These are phyloP conservation scores for Trametes cinnabarina DNA, from an alignment of 768 basidiomycete species.

Conservation along the genomic window DNA sequence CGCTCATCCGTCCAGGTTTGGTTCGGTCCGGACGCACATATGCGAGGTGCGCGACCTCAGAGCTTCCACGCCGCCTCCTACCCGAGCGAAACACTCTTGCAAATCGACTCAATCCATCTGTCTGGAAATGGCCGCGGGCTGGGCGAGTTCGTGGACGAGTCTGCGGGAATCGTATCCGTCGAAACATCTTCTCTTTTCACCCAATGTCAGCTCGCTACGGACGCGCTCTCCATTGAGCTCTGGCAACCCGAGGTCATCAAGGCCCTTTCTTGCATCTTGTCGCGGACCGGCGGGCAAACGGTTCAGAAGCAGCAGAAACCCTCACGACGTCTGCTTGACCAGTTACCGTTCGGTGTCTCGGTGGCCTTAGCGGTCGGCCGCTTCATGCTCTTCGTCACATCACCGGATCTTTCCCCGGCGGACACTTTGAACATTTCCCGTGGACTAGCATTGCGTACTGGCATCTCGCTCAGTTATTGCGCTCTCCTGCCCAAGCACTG, in stretches of 20 bases:
- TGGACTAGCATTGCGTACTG: constrained; percentile 59
- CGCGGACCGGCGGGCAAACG: not conserved
- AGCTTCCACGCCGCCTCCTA: constrained; percentile 25
- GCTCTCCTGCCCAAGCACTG: constrained; percentile 38
- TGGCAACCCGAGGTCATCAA: constrained; percentile 63
- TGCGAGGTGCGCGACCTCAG: constrained; percentile 14
- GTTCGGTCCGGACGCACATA: constrained; percentile 16
- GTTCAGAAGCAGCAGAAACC: constrained; percentile 2
- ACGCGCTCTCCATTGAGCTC: constrained; percentile 61
- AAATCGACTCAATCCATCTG: constrained; percentile 56
- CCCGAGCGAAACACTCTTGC: constrained; percentile 42
- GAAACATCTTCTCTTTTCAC: constrained; percentile 43
- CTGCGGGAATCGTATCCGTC: constrained; percentile 39
- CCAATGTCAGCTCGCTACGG: constrained; percentile 49
- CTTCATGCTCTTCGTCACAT: constrained; percentile 66
- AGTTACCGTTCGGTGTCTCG: constrained; percentile 55
- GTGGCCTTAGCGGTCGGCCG: constrained; percentile 57
- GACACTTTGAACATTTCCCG: constrained; percentile 65
- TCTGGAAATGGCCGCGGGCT: constrained; percentile 43
- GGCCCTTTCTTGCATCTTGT: constrained; percentile 49
- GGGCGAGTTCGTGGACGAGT: constrained; percentile 51
- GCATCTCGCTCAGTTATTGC: constrained; percentile 55
- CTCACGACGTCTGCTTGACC: constrained; percentile 31
- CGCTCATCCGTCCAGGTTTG: constrained; percentile 54
- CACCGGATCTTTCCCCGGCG: constrained; percentile 76